Evolutionary conservation across 2,329 filamentous ascomycete genomes (phyloP).

Genomic region (Fusarium buxicola): DNA sequence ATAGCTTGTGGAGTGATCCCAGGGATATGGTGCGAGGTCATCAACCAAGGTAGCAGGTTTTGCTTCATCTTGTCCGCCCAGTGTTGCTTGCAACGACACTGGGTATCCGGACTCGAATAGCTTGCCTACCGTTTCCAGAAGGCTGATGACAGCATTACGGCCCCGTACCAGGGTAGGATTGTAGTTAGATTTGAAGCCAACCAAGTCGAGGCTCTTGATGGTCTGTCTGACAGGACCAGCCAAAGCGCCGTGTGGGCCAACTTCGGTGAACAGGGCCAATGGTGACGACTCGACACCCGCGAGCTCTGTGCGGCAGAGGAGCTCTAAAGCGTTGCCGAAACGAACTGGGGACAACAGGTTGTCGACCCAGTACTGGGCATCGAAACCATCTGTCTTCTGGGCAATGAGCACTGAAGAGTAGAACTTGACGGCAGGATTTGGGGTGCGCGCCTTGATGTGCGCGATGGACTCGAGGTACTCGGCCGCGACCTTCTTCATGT

Average conservation of each 20-base stretch:
- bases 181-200: conserved; percentile 26
- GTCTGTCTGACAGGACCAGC: conserved; percentile 42
- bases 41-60: conserved; percentile 8
- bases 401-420: conserved; percentile 45
- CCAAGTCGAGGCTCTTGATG: conserved; percentile 13
- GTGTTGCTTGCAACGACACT: conserved; percentile 8
- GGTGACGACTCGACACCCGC: conserved; percentile 5
- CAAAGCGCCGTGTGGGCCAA: conserved; percentile 44
- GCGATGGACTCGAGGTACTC: conserved; percentile 41
- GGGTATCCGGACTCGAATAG: conserved; percentile 29
- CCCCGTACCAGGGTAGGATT: conserved; percentile 11
- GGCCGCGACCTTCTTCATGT: conserved; percentile 46
- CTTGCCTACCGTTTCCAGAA: conserved; percentile 26
- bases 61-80: neutral
- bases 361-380: conserved; percentile 43
- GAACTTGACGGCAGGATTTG: conserved; percentile 33
- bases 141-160: conserved; percentile 45
- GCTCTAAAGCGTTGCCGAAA: conserved; percentile 36
- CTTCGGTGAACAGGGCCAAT: conserved; percentile 34
- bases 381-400: conserved; percentile 8
- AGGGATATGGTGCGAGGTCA: conserved; percentile 54
- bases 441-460: conserved; percentile 8
- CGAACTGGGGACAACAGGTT: conserved; percentile 49
- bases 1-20: conserved; percentile 52
- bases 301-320: conserved; percentile 14